Base-by-base conservation (phyloP, 2,329 filamentous ascomycete species). In the Corinectria fuckeliana region DNA sequence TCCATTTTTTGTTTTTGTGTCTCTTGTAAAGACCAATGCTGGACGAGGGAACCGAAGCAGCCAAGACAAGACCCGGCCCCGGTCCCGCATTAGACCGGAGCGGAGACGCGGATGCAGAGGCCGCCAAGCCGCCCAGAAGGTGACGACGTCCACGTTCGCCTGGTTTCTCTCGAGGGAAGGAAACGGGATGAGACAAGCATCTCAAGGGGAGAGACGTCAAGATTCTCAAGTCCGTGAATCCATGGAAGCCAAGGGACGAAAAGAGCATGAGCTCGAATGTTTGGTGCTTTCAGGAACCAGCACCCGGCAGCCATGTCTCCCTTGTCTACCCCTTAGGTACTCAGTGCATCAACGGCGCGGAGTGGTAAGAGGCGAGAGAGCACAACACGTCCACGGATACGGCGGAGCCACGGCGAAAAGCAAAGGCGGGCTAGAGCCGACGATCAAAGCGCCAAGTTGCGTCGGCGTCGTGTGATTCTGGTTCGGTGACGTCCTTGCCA, bases 291-390 rank as follows among this genome's bases (percentile, higher is more conserved):
- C 36, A 38, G 16, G 16, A 16, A 38, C n/a, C 25, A 47, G 18
- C 14, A 41, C n/a, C n/a, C n/a, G n/a, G n/a, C n/a, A 41, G 32
- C 18, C 34, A 55, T 48, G 36, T 10, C 36, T 18, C 42, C 20
- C n/a, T n/a, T n/a, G n/a, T 10, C 20, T 21, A 38, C 58, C 58
- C 61, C 61, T 64, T 64, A 58, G n/a, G n/a, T n/a, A n/a, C n/a
- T n/a, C n/a, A n/a, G n/a, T n/a, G n/a, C n/a, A n/a, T 54, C 23
- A 3, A 38, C n/a, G 20, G 18, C 16, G 48, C 34, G 48, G 28
- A 21, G 36, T 28, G 48, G 13, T 18, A 45, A 45, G 25, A 45
- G 42, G 41, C 23, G 41, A 26, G 8, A 26, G 21, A 6, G 18
- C 23, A 44, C 8, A 21, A n/a, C n/a, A n/a, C n/a, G n/a, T n/a